These are phyloP conservation scores for Ascobolus immersus DNA, from an alignment of 495 filamentous ascomycete species.

Conservation along the genomic window DNA sequence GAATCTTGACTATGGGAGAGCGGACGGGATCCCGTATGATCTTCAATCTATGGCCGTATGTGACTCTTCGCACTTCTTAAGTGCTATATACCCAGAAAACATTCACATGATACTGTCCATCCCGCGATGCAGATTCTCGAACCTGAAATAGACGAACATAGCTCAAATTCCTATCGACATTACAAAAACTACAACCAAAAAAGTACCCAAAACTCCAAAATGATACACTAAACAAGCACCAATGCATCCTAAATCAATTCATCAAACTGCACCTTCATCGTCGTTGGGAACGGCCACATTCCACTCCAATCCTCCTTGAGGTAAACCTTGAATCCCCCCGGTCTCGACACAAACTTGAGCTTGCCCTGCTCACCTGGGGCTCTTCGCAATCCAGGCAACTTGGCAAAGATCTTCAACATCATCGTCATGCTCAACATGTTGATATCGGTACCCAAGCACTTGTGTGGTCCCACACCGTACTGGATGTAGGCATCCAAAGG, in stretches of 20 bases:
- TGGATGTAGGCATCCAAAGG: conserved; percentile 43
- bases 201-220: no score
- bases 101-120: no score
- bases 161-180: no score
- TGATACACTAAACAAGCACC: no score
- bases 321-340: conserved; percentile 38
- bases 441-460: conserved; percentile 30
- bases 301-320: conserved; percentile 48
- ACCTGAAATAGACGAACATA: no score
- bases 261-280: conserved; percentile 32
- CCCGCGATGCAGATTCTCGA: no score
- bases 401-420: conserved; percentile 28
- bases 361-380: conserved; percentile 42
- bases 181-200: no score
- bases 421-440: conserved; percentile 35
- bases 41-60: no score
- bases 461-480: conserved; percentile 30
- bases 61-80: no score
- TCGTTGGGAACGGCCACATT: conserved; percentile 48
- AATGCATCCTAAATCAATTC: conserved; percentile 14
- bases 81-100: no score
- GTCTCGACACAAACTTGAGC: conserved; percentile 41
- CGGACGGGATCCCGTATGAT: no score
- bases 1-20: no score
- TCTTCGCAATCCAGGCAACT: conserved; percentile 35